Evolutionary conservation across 2,329 filamentous ascomycete genomes (phyloP), one percentile per base, ranked within the genome.

Genomic region (Calonectria naviculata): DNA sequence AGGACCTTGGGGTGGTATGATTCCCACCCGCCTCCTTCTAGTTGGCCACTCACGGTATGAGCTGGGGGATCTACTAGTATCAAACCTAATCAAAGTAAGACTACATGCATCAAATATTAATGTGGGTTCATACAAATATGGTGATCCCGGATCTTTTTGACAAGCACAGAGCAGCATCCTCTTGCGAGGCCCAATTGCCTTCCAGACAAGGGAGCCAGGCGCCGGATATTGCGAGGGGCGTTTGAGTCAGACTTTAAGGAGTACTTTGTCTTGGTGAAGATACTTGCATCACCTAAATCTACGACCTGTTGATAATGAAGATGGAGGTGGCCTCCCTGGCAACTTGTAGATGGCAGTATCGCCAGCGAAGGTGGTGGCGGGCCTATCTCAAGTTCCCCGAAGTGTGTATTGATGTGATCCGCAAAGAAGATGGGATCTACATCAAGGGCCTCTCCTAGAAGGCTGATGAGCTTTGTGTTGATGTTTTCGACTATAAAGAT

Each of bases 351-450:
- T 24, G 75, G 75, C 47, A 70, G 61, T 3, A 73, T 41, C 6
- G 67, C 68, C 8, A 74, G 58, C n/a, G 70, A 73, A 15, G 73
- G 75, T n/a, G 75, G 73, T 8, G 72, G 61, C 8, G 70, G 63
- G 17, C 67, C 67, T 19, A 71, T 73, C 49, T 76, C 73, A 29
- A 75, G 60, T 19, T 76, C 66, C 28, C 67, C 34, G 29, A 75
- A 70, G 41, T 74, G 46, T 4, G 75, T 75, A n/a, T 26, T 64
- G 21, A 75, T 34, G 26, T 76, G 63, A 36, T 62, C 63, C 3
- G 73, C 75, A 64, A 76, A 76, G 63, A 75, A 76, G 10, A 75
- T 34, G 1, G 75, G 75, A 47, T 76, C 75, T 2, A 76, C 19
- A 54, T 73, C 72, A 15, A 75, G 67, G 10, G 21, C 31, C n/a